Conservation (phyloP, 2,329 filamentous ascomycete species). For the Niveomyces coronatus region DNA sequence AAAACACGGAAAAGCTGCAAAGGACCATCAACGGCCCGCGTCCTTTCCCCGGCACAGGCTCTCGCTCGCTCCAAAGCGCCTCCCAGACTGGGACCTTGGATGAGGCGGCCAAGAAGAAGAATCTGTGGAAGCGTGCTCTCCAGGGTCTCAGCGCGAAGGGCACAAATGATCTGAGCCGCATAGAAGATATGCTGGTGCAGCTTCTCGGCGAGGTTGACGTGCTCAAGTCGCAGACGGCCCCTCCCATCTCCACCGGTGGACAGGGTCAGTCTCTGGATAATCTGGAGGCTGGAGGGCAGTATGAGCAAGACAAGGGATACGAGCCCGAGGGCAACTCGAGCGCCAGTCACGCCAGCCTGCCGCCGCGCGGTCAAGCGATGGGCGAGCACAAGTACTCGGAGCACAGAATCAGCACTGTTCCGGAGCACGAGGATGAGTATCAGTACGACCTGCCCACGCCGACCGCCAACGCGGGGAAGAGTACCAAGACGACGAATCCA, state of each 20-base stretch:
- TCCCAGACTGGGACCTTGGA: constrained; percentile 47
- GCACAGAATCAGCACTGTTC: constrained; percentile 82
- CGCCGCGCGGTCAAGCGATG: constrained; percentile 52
- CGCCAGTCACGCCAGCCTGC: constrained; percentile 61
- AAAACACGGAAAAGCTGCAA: constrained; percentile 77
- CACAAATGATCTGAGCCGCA: constrained; percentile 75
- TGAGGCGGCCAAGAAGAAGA: constrained; percentile 69
- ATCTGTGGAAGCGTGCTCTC: constrained; percentile 87
- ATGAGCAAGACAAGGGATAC: constrained; percentile 63
- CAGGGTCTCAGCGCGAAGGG: constrained; percentile 84
- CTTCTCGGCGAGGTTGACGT: constrained; percentile 86
- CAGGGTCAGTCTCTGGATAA: constrained; percentile 58
- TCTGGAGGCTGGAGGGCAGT: constrained; percentile 50
- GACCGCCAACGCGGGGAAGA: constrained; percentile 1
- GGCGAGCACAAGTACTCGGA: constrained; percentile 53
- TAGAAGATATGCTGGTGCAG: constrained; percentile 87
- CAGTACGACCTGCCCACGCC: constrained; percentile 41
- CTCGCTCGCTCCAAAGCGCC: constrained; percentile 47
- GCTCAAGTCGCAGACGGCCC: constrained; percentile 52
- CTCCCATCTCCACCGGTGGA: constrained; percentile 33
- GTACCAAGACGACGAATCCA: constrained; percentile 34
- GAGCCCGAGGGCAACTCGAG: constrained; percentile 72
- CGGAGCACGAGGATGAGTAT: constrained; percentile 71
- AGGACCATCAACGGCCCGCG: constrained; percentile 77
- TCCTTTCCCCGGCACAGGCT: constrained; percentile 59